Percentiles rank a stretch among this genome's conserved stretches.
phyloP scores from a whole-genome alignment of 495 filamentous ascomycete species.

The Acidiella bohemica region DNA sequence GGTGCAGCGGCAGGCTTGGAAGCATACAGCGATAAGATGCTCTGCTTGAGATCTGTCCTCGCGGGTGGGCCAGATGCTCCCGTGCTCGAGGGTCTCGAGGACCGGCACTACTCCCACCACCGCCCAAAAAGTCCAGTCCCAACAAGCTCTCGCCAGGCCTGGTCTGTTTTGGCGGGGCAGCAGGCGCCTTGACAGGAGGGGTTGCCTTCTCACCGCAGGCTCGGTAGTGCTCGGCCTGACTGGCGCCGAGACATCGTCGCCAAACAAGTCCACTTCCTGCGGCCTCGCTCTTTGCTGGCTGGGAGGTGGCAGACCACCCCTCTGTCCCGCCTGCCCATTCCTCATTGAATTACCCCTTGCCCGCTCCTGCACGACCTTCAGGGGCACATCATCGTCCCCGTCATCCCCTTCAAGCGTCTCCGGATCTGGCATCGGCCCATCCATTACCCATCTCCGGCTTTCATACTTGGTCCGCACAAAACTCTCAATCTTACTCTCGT shows the following conservation, averaged over 20 bases:
- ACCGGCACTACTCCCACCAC: constrained; percentile 47
- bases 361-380: constrained; percentile 61
- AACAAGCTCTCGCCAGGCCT: constrained; percentile 76
- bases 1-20: constrained; percentile 41
- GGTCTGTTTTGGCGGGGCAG: constrained; percentile 49
- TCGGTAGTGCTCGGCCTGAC: constrained; percentile 55
- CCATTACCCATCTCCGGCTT: constrained; percentile 96
- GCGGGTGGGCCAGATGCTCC: constrained; percentile 47
- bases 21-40: constrained; percentile 88
- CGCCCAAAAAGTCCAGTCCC: constrained; percentile 85
- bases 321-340: not conserved
- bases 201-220: constrained; percentile 35
- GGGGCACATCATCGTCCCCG: constrained; percentile 74
- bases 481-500: constrained; percentile 80
- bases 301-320: not conserved
- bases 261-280: constrained; percentile 47
- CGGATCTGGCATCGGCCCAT: constrained; percentile 85
- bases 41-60: constrained; percentile 89
- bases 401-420: constrained; percentile 44
- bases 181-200: constrained; percentile 48
- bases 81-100: constrained; percentile 57
- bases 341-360: constrained; percentile 33
- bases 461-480: constrained; percentile 99
- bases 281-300: constrained; percentile 3
- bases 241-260: constrained; percentile 44